These are phyloP conservation scores for Fagus sylvatica DNA, from an alignment of 306 rosid species.

Conservation along the genomic window DNA sequence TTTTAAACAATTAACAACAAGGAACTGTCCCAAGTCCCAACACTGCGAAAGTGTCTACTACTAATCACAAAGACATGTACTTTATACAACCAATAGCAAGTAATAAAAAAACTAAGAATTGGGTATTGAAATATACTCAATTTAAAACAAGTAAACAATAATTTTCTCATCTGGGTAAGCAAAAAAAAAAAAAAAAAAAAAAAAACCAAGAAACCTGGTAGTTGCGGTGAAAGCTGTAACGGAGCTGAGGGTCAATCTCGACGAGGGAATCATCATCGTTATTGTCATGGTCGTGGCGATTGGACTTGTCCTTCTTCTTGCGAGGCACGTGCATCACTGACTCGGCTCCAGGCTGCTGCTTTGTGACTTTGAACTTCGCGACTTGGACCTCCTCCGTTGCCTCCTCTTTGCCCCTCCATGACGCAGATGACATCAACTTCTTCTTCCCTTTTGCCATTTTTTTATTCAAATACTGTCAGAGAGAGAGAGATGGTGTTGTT, in stretches of 20 bases:
- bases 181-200: too few relatives aligned
- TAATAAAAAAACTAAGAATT: too few relatives aligned
- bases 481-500: too few relatives aligned
- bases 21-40: too few relatives aligned
- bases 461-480: not conserved
- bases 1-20: too few relatives aligned
- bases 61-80: too few relatives aligned
- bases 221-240: conserved; percentile 95
- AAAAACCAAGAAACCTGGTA: conserved; percentile 55
- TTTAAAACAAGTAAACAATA: not conserved
- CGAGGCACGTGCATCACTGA: conserved; percentile 85
- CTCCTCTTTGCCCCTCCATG: conserved; percentile 81
- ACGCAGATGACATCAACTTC: conserved; percentile 79
- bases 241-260: conserved; percentile 88
- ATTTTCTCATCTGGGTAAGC: not conserved
- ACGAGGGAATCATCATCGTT: conserved; percentile 50
- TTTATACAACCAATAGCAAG: too few relatives aligned
- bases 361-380: conserved; percentile 75
- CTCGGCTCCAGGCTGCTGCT: conserved; percentile 58
- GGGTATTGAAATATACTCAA: too few relatives aligned
- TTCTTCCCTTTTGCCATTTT: conserved; percentile 52
- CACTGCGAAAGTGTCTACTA: too few relatives aligned
- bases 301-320: conserved; percentile 45
- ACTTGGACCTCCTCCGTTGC: conserved; percentile 47
- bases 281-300: conserved; percentile 21